A percentile compares a stretch with the other conserved stretches of the same genome.
These are phyloP conservation scores for Daldinia eschscholtzii DNA, from an alignment of 2,329 filamentous ascomycete genomes.

Conservation along the genomic window DNA sequence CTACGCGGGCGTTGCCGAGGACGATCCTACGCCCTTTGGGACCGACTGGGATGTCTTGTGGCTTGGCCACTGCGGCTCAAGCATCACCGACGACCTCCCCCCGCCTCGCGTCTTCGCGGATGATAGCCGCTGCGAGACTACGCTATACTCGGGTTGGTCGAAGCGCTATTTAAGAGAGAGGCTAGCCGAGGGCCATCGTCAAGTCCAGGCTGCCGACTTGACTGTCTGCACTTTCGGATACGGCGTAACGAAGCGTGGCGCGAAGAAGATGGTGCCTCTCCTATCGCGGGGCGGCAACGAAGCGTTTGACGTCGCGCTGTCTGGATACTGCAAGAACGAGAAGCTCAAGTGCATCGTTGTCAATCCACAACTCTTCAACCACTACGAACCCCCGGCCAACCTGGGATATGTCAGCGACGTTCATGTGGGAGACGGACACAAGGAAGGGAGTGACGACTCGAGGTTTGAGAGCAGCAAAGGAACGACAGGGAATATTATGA, in stretches of 20 bases:
- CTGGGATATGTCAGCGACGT: slow-evolving; percentile 44
- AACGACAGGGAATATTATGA: slow-evolving; percentile 52
- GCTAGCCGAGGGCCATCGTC: slow-evolving; percentile 44
- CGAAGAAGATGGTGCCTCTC: slow-evolving; percentile 51
- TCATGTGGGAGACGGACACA: slow-evolving; percentile 38
- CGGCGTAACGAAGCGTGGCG: slow-evolving; percentile 50
- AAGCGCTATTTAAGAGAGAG: slow-evolving; percentile 39
- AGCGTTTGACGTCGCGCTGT: slow-evolving; percentile 55
- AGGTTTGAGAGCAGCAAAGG: slow-evolving; percentile 51
- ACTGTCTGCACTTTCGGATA: slow-evolving; percentile 52
- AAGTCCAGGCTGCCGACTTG: slow-evolving; percentile 45
- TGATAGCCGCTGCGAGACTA: slow-evolving; percentile 39
- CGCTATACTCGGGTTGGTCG: slow-evolving; percentile 48
- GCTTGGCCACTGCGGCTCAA: slow-evolving; percentile 55
- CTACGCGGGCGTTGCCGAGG: slow-evolving; percentile 40
- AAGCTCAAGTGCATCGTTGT: slow-evolving; percentile 54
- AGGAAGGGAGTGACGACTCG: slow-evolving; percentile 37
- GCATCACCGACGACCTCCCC: slow-evolving; percentile 34
- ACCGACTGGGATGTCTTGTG: slow-evolving; percentile 55
- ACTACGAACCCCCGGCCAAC: slow-evolving; percentile 51
- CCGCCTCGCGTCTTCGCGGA: slow-evolving; percentile 42
- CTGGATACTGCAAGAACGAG: slow-evolving; percentile 49
- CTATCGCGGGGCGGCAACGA: slow-evolving; percentile 49
- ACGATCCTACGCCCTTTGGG: slow-evolving; percentile 49
- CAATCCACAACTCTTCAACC: slow-evolving; percentile 54